Conservation (phyloP, 2,329 filamentous ascomycete genomes). For the Penicillium sclerotigenum region DNA sequence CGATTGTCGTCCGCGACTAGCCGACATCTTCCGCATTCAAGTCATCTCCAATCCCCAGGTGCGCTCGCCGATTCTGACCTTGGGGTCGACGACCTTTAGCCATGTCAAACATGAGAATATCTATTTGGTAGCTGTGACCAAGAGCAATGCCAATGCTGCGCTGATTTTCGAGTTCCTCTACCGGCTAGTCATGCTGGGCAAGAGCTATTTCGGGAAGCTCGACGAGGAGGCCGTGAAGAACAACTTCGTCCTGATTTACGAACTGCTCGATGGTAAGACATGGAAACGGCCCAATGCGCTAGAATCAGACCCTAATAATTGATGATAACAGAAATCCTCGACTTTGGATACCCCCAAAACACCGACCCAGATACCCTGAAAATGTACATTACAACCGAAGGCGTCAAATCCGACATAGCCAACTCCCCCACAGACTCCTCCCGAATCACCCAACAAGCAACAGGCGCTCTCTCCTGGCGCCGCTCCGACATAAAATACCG, state of each 20-base stretch:
- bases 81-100: conserved; percentile 97
- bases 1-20: conserved; percentile 93
- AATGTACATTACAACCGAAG: conserved; percentile 99
- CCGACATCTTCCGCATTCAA: conserved; percentile 98
- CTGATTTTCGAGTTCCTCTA: conserved; percentile 98
- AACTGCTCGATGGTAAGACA: conserved; percentile 78
- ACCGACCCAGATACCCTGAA: conserved; percentile 98
- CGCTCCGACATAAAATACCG: conserved; percentile 97
- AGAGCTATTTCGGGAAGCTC: conserved; percentile 97
- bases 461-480: conserved; percentile 92
- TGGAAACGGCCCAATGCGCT: background rate
- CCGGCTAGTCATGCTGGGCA: conserved; percentile 81
- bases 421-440: conserved; percentile 78
- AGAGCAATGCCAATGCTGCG: conserved; percentile 98
- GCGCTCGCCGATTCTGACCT: conserved; percentile 91
- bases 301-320: background rate
- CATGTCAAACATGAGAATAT: conserved; percentile 99
- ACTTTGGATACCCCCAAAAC: conserved; percentile 98
- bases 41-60: conserved; percentile 98
- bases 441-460: conserved; percentile 99
- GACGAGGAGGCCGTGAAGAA: conserved; percentile 99
- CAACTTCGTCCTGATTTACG: conserved; percentile 98
- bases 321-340: conserved; percentile 73
- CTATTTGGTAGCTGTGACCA: conserved; percentile 94
- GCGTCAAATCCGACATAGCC: conserved; percentile 78